phyloP scores from a whole-genome alignment of 2,329 filamentous ascomycete genomes.

The Penicillium sp. region DNA sequence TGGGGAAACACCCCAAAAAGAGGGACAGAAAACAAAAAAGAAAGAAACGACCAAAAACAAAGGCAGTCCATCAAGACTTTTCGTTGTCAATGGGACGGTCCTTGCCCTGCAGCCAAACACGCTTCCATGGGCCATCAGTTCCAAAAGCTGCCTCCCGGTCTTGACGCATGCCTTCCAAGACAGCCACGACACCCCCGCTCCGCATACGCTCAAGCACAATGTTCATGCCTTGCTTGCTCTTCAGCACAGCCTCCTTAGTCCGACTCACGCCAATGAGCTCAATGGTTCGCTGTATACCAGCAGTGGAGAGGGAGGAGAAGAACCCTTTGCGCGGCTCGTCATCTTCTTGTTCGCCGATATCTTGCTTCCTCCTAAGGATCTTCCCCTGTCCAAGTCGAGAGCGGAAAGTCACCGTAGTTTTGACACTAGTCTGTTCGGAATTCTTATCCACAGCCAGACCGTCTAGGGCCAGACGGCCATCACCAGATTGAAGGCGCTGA shows the following conservation, averaged over 20 bases:
- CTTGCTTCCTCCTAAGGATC: conserved; percentile 44
- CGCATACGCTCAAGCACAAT: conserved; percentile 62
- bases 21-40: neutral
- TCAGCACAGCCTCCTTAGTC: conserved; percentile 58
- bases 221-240: conserved; percentile 64
- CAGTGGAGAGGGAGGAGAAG: conserved; percentile 57
- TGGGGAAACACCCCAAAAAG: neutral
- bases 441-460: conserved; percentile 37
- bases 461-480: conserved; percentile 21
- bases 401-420: conserved; percentile 59
- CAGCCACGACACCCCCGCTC: conserved; percentile 62
- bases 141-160: conserved; percentile 51
- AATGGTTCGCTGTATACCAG: conserved; percentile 59
- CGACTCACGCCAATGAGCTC: conserved; percentile 60
- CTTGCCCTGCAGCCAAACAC: conserved; percentile 39
- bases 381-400: conserved; percentile 59
- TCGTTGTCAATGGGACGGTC: conserved; percentile 29
- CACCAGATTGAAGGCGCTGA: conserved; percentile 42
- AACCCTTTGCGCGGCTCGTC: conserved; percentile 54
- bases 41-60: neutral
- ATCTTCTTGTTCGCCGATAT: conserved; percentile 47
- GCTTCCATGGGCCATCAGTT: conserved; percentile 42
- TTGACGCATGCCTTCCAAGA: conserved; percentile 66
- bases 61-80: conserved; percentile 17
- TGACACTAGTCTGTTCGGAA: conserved; percentile 53